phyloP scores from a whole-genome alignment of 768 basidiomycete genomes.

The Trametes cinnabarina region DNA sequence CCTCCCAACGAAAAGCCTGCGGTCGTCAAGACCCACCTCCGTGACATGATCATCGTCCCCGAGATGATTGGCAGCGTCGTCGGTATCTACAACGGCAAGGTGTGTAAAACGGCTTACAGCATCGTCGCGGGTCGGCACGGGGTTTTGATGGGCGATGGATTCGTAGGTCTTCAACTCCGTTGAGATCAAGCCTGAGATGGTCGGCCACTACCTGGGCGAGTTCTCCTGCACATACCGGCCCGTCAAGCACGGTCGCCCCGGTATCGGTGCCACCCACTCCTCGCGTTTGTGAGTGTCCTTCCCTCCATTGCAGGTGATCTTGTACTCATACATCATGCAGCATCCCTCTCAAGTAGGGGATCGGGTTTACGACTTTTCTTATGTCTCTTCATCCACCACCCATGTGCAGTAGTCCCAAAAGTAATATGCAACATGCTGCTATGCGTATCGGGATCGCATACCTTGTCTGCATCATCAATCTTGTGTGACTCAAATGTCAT shows the following conservation, averaged over 20 bases:
- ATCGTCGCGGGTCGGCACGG: too few relatives aligned
- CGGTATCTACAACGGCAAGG: constrained; percentile 98
- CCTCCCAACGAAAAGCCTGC: constrained; percentile 98
- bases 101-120: constrained; percentile 32
- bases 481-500: too few relatives aligned
- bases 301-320: constrained; percentile 1
- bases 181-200: constrained; percentile 99
- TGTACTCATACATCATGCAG: constrained; percentile 33
- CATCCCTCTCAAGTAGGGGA: constrained; percentile 93
- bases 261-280: constrained; percentile 88
- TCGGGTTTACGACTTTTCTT: constrained; percentile 29
- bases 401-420: constrained; percentile 34
- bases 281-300: constrained; percentile 48
- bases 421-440: constrained; percentile 40
- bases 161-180: constrained; percentile 87
- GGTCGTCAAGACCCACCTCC: constrained; percentile 98
- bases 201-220: constrained; percentile 98
- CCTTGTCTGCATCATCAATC: constrained; percentile 2
- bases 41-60: constrained; percentile 99
- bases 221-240: constrained; percentile 97
- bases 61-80: constrained; percentile 99
- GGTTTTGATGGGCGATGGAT: neutral
- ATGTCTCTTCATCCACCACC: constrained; percentile 22
- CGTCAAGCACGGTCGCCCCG: constrained; percentile 99
- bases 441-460: constrained; percentile 19